These are phyloP conservation scores for Xanthoceras sorbifolium DNA, from an alignment of 345 rosid genomes.

Conservation along the genomic window DNA sequence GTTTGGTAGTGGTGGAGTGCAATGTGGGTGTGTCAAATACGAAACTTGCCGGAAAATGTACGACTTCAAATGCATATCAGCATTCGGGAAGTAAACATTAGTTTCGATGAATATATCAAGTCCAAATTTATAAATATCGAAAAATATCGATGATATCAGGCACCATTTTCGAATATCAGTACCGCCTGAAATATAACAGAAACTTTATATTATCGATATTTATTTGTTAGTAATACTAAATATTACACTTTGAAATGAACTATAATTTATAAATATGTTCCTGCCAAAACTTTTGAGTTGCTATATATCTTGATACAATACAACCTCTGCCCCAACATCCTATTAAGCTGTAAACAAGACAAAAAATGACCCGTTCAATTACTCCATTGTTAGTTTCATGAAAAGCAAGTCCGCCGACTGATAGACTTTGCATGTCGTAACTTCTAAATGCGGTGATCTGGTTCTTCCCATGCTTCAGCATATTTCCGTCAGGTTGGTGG, in stretches of 20 bases:
- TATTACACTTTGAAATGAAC: neutral
- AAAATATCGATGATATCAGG: no score
- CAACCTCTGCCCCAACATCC: neutral
- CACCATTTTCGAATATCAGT: no score
- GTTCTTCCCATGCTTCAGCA: neutral
- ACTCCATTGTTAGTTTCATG: neutral
- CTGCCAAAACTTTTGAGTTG: neutral
- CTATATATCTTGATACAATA: neutral
- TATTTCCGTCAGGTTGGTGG: neutral
- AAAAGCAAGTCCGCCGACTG: neutral
- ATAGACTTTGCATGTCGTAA: no score
- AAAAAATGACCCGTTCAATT: neutral
- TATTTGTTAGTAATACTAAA: no score
- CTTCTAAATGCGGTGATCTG: neutral
- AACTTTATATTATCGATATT: no score
- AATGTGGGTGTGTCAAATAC: constrained; percentile 9
- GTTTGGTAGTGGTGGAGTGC: constrained; percentile 16
- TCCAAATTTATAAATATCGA: no score
- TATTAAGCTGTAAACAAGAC: neutral
- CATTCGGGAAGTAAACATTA: no score
- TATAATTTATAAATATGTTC: neutral
- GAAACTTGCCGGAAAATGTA: constrained; percentile 34
- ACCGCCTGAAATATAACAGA: no score
- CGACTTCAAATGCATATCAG: constrained; percentile 26
- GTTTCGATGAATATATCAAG: no score